Evolutionary conservation across 805 yeast genomes (phyloP), one percentile per base, ranked within the genome.

Genomic region (Candida taoyuanica): DNA sequence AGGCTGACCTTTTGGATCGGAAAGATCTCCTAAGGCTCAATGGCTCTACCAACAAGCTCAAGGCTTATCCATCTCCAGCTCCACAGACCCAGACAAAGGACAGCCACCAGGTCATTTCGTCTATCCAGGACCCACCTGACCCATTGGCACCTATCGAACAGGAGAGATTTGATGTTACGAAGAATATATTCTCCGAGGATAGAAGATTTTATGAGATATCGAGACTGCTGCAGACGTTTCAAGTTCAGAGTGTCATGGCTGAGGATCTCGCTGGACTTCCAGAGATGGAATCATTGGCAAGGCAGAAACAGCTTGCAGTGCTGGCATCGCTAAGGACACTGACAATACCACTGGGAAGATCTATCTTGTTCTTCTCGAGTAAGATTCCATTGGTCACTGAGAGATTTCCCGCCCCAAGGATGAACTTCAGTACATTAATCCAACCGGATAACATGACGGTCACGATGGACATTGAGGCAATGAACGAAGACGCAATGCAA

Each of bases 371-470:
- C 40, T 75, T 72, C 36, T 76, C 81, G 4, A 78, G 85, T 13
- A 64, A 87, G 40, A 70, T 70, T 36, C 97, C 97, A 1, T 62
- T 89, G 38, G 71, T 86, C 29, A 87, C 97, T 0, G 97, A 91
- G 56, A 78, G 81, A 44, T 83, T 87, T 53, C 84, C 85, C 0
- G 77, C 84, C 16, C 89, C 95, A 0, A 76, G 75, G 41, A 64
- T 89, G 61, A 84, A 85, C 53, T 76, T 85, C 51, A 75, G 72
- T 44, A 73, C 86, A 0, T 48, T 74, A 15, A 73, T 88, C 29
- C 61, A 74, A 13, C 95, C 96, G 0, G 73, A 70, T 31, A 75
- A 74, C 63, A 71, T 81, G 2, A 83, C 77, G 16, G 74, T 86
- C 2, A 65, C 80, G 2, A 59, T 79, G 2, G 81, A 80, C 5